phyloP scores from a whole-genome alignment of 179 eudicot species.

The Vitellaria paradoxa region DNA sequence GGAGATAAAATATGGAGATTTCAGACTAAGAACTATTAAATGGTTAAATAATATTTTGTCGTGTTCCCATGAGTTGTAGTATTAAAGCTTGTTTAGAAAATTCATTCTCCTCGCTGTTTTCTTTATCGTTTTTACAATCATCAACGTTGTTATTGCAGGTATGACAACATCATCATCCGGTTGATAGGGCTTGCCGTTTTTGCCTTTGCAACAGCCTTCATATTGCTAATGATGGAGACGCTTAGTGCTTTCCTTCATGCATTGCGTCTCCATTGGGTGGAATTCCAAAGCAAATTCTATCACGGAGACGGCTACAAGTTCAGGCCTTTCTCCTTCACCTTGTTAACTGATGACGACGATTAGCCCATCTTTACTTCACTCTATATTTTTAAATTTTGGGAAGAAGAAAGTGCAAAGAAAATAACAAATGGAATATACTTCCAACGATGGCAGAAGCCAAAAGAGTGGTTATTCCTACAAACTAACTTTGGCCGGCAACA shows the following conservation, averaged over 20 bases:
- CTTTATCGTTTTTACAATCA: background rate
- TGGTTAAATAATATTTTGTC: too few species aligned
- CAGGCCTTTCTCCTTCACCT: conserved; percentile 79
- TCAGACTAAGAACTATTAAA: too few species aligned
- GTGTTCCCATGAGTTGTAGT: too few species aligned
- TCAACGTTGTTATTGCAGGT: conserved; percentile 44
- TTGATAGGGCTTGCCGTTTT: conserved; percentile 74
- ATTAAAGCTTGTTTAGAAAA: too few species aligned
- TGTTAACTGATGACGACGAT: conserved; percentile 72
- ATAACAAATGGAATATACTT: background rate
- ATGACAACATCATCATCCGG: conserved; percentile 66
- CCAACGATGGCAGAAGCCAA: conserved; percentile 14
- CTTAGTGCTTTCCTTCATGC: conserved; percentile 97
- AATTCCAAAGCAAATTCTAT: conserved; percentile 84
- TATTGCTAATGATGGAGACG: conserved; percentile 87
- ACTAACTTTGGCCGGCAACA: conserved; percentile 8
- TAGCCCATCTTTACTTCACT: conserved; percentile 24
- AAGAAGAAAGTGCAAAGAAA: conserved; percentile 22
- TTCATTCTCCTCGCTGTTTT: too few species aligned
- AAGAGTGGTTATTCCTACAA: conserved; percentile 10
- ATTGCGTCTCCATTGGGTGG: conserved; percentile 98
- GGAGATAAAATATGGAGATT: too few species aligned
- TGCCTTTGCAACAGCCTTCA: conserved; percentile 87
- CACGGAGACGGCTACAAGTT: conserved; percentile 92
- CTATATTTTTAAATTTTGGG: background rate